Conservation (phyloP, 176 grass and related monocot genomes). For the Elaeis guineensis region DNA sequence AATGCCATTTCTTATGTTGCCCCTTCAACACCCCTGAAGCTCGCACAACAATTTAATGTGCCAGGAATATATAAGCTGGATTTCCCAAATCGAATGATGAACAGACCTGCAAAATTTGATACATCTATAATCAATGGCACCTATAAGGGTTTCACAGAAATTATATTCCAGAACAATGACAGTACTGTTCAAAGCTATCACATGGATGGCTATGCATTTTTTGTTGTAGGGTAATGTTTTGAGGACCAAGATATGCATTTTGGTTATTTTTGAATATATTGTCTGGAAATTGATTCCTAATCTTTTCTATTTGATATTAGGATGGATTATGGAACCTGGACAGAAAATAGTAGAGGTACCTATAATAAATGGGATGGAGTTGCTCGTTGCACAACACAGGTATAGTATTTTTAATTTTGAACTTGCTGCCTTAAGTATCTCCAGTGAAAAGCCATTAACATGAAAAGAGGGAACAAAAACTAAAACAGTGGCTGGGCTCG, state of each 20-base stretch:
- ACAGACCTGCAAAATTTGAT: slow-evolving; percentile 69
- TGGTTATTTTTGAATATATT: slow-evolving; percentile 1
- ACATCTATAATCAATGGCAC: slow-evolving; percentile 88
- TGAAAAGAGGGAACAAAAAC: too few relatives aligned
- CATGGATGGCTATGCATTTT: slow-evolving; percentile 95
- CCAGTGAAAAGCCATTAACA: too few relatives aligned
- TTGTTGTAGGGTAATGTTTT: slow-evolving; percentile 76
- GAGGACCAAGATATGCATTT: background rate
- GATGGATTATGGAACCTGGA: slow-evolving; percentile 93
- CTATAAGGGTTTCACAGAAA: slow-evolving; percentile 94
- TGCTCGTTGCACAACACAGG: slow-evolving; percentile 84
- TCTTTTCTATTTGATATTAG: slow-evolving; percentile 25
- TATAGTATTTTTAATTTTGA: slow-evolving; percentile 7
- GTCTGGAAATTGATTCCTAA: background rate
- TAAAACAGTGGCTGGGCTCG: too few relatives aligned
- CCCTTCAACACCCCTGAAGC: slow-evolving; percentile 64
- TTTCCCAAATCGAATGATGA: slow-evolving; percentile 75
- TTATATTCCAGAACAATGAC: slow-evolving; percentile 94
- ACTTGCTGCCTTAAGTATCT: too few relatives aligned
- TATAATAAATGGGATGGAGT: slow-evolving; percentile 99
- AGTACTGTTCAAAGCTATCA: slow-evolving; percentile 71
- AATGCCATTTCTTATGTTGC: slow-evolving; percentile 88
- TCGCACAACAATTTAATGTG: slow-evolving; percentile 75
- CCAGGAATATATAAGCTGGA: slow-evolving; percentile 77
- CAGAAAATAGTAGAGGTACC: slow-evolving; percentile 74